phyloP scores from a whole-genome alignment of 257 asterid genomes.

The Rubia yunnanensis region DNA sequence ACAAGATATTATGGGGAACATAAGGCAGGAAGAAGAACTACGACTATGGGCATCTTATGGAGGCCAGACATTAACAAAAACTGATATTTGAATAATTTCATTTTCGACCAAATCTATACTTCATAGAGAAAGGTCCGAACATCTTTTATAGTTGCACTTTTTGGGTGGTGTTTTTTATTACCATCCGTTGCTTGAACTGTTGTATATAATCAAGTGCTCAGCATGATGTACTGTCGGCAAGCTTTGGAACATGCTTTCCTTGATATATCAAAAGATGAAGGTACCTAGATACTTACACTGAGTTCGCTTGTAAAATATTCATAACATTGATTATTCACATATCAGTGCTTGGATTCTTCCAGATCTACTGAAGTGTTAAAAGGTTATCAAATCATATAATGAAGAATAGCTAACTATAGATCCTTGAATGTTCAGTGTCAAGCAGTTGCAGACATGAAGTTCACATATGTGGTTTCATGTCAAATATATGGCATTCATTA shows the following conservation, averaged over 20 bases:
- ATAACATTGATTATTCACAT: slow-evolving; percentile 7
- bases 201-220: slow-evolving; percentile 49
- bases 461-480: slow-evolving; percentile 89
- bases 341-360: slow-evolving; percentile 20
- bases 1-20: slow-evolving; percentile 62
- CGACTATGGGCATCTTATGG: slow-evolving; percentile 97
- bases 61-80: slow-evolving; percentile 95
- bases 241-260: slow-evolving; percentile 97
- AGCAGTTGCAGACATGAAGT: slow-evolving; percentile 94
- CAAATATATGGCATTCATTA: slow-evolving; percentile 84
- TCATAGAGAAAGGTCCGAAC: not conserved
- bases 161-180: not conserved
- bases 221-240: slow-evolving; percentile 99
- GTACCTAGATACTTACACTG: slow-evolving; percentile 26
- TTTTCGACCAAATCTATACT: slow-evolving; percentile 7
- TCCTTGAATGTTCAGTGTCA: slow-evolving; percentile 76
- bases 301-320: slow-evolving; percentile 7
- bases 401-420: slow-evolving; percentile 64
- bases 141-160: not conserved
- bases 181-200: not conserved
- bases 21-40: slow-evolving; percentile 62
- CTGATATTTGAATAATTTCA: slow-evolving; percentile 39
- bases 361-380: slow-evolving; percentile 92
- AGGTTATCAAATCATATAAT: slow-evolving; percentile 58
- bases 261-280: slow-evolving; percentile 96